Evolutionary conservation across 2,329 filamentous ascomycete species (phyloP), one percentile per base, ranked within the genome.

Genomic region (Penicillium sp.): DNA sequence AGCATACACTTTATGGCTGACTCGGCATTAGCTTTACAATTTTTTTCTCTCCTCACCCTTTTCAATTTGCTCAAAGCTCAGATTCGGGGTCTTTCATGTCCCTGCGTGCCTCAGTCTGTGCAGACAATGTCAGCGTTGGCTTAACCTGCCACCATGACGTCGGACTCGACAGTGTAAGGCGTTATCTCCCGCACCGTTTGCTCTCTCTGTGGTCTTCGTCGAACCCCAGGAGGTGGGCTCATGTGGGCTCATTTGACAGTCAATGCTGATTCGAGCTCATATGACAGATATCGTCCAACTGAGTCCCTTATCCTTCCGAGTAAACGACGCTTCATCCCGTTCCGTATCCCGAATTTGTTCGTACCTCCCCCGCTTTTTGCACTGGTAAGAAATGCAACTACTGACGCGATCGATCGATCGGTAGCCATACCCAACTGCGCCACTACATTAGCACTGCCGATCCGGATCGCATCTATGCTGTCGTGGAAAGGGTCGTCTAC

Each of bases 401-500:
- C 53, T 56, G 46, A 52, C 43, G 44, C 47, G 38, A 43, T 46
- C 42, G 33, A 56, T 44, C 54, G 56, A 56, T 43, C 53, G 56
- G 49, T 58, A 73, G 70, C 49, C 69, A 74, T 52, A 65, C 64
- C 49, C 71, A 74, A 72, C 77, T 98, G 39, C 88, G 91, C 47
- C 91, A 94, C 58, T 84, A 95, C 58, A 86, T 97, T 65, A 91
- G 88, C 67, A 85, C 84, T 26, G 84, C 88, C 56, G 82, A 87
- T 61, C 77, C 82, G 38, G 81, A 90, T 67, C 73, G 84, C 58
- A 78, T 97, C 56, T 96, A 94, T 74, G 95, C 94, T 62, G 90
- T 90, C 33, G 83, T 83, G 56, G 85, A 86, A 48, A 73, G 77
- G 60, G 82, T 89, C 81, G 85, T 89, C 44, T 85, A 85, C 60